Conservation (phyloP, 768 basidiomycete species). For the Panaeolus cyanescens region DNA sequence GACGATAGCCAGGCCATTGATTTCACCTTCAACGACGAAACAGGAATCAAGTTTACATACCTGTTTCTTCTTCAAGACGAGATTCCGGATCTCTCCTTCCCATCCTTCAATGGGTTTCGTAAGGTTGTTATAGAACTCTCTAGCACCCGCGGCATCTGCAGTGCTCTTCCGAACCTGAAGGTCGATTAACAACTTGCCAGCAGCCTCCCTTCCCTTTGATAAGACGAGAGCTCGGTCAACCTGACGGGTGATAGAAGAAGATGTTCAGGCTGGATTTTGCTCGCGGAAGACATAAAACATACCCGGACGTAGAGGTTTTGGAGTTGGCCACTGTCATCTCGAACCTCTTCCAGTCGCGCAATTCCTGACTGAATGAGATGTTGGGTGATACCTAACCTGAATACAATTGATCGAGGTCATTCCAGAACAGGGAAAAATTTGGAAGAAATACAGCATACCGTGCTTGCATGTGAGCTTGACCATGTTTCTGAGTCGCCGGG, state of each 20-base stretch:
- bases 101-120: conserved; percentile 73
- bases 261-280: conserved; percentile 1
- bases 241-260: conserved; percentile 32
- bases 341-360: conserved; percentile 69
- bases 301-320: conserved; percentile 74
- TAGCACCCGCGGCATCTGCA: conserved; percentile 81
- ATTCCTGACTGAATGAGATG: conserved; percentile 74
- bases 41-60: too few species aligned
- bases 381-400: conserved; percentile 80
- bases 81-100: conserved; percentile 74
- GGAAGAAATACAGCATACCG: conserved; percentile 46
- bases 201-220: conserved; percentile 61
- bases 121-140: conserved; percentile 75
- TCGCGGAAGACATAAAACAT: conserved; percentile 22
- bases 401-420: conserved; percentile 2
- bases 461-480: conserved; percentile 91
- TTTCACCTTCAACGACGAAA: background rate
- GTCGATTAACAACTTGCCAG: conserved; percentile 75
- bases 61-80: conserved; percentile 80
- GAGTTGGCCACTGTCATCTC: conserved; percentile 55
- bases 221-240: conserved; percentile 74
- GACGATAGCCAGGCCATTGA: background rate
- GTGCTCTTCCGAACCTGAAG: conserved; percentile 86
- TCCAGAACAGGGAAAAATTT: conserved; percentile 5
- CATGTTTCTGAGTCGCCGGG: conserved; percentile 78